Evolutionary conservation across 2,329 filamentous ascomycete species (phyloP), one percentile per base, ranked within the genome.

Genomic region (Aspergillus quadrilineatus): DNA sequence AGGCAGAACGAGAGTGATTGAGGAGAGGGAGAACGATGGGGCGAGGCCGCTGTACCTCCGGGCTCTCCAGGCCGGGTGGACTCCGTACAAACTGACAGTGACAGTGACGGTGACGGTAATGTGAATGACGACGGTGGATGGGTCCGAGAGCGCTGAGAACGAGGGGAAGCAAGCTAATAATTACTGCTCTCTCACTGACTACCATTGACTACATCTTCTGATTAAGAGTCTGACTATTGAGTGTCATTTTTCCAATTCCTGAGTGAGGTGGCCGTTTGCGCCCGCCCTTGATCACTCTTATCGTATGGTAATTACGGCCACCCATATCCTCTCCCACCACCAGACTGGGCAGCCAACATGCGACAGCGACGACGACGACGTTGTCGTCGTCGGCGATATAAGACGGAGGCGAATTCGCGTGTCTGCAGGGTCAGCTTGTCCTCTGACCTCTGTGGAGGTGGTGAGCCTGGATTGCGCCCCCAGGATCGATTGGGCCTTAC

Each of bases 121-220:
- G 43, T 49, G n/a, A 47, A 61, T 60, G 57, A 61, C 55, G 59
- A 53, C 45, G 59, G 45, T 55, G 34, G 48, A 54, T 57, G 52
- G 60, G 60, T 56, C 60, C 50, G 60, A 62, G 60, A 56, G 60
- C 57, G 39, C 22, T 49, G 17, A 49, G 53, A 52, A 50, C 43
- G 49, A 56, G 53, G 45, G 44, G 50, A 45, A 49, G 34, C 47
- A 47, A 39, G 29, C 47, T 48, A 44, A 15, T 22, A 47, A 32
- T 22, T 10, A 34, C 6, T 10, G 14, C 4, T 34, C 4, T 22
- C 44, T 36, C 28, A 9, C 15, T 29, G 29, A 34, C 44, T 45
- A 5, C 28, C 10, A 9, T 4, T 29, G 29, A 34, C 44, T 45
- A 5, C 28, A 12, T 28, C 26, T 29, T 7, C 14, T 15, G 43